Base-by-base conservation (phyloP, 768 basidiomycete species). In the Tricholoma sp. region DNA sequence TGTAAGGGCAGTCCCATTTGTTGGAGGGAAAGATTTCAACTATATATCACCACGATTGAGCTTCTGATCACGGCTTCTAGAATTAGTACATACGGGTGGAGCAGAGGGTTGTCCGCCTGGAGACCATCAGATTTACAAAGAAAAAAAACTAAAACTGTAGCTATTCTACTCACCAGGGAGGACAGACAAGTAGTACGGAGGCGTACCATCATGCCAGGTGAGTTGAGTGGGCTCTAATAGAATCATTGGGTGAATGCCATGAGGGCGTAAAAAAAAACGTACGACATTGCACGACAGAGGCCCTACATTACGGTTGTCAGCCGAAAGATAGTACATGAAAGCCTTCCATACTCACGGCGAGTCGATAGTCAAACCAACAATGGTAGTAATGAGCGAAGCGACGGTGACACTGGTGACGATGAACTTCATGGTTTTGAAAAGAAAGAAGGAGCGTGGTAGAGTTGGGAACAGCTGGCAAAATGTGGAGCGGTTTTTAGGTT, bases 101-200 rank as follows among this genome's bases (percentile, higher is more conserved):
- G 81, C 83, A 17, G 69, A 45, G 0, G 77, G 59, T 60, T 88
- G 82, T 20, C 79, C 81, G 57, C 76, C 88, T 88, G 59, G 18
- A 17, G 47, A 47, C 48, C 55, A 57, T 39, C 37, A 33, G 31
- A 34, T 24, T 20, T 15, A 24, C 24, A 4, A 42, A n/a, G n/a
- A n/a, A n/a, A n/a, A n/a, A n/a, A 8, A 31, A 28, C 39, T 11
- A 29, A 39, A 54, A 32, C 18, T 17, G 33, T 17, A 47, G 39
- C 34, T 24, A 6, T 28, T 5, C 2, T 50, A 60, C 79, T 32
- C 59, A 88, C 87, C 84, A 49, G 88, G 88, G 39, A 87, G 61
- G 52, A 87, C 60, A 9, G 80, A 72, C 50, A 89, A 55, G 66
- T 73, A 91, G 70, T 79, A 90, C 0, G 88, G 88, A 0, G 72